A percentile compares a stretch with the other conserved stretches of the same genome.
phyloP scores from a whole-genome alignment of 768 basidiomycete species.

The Suillus decipiens region DNA sequence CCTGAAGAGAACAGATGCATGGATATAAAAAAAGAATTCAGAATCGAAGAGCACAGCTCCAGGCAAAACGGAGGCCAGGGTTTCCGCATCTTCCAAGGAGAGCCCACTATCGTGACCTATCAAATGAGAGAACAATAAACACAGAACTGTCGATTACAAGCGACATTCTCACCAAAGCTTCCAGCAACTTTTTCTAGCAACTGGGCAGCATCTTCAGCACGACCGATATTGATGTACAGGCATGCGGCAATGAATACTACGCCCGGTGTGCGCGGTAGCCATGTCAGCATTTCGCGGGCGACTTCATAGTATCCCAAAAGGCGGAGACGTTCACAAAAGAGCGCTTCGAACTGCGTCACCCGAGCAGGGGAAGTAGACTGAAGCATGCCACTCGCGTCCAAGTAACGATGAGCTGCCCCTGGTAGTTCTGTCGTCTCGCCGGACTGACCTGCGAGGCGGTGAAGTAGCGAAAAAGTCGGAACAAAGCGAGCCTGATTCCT shows the following conservation, averaged over 20 bases:
- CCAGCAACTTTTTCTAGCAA: constrained; percentile 75
- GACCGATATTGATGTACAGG: constrained; percentile 64
- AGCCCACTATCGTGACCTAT: constrained; percentile 53
- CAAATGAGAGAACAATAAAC: constrained; percentile 8
- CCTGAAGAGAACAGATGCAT: constrained; percentile 76
- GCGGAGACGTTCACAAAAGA: constrained; percentile 72
- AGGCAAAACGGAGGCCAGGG: constrained; percentile 64
- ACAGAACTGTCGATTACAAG: constrained; percentile 12
- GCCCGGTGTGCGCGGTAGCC: constrained; percentile 79
- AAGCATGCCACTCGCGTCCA: constrained; percentile 66
- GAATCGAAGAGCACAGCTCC: constrained; percentile 55
- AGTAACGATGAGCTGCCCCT: constrained; percentile 66
- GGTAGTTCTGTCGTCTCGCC: constrained; percentile 52
- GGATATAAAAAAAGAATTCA: constrained; percentile 74
- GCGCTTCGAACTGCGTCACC: constrained; percentile 66
- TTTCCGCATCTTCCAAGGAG: constrained; percentile 61
- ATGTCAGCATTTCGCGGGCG: constrained; percentile 65
- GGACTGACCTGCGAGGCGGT: constrained; percentile 58
- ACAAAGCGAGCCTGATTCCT: constrained; percentile 44
- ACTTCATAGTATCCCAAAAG: constrained; percentile 60
- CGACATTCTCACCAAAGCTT: constrained; percentile 60
- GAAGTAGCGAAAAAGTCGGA: constrained; percentile 63
- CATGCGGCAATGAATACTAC: constrained; percentile 73
- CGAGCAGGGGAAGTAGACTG: constrained; percentile 68
- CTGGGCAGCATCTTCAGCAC: constrained; percentile 70